Conservation (phyloP, 345 rosid species). For the Carallia pectinifolia region DNA sequence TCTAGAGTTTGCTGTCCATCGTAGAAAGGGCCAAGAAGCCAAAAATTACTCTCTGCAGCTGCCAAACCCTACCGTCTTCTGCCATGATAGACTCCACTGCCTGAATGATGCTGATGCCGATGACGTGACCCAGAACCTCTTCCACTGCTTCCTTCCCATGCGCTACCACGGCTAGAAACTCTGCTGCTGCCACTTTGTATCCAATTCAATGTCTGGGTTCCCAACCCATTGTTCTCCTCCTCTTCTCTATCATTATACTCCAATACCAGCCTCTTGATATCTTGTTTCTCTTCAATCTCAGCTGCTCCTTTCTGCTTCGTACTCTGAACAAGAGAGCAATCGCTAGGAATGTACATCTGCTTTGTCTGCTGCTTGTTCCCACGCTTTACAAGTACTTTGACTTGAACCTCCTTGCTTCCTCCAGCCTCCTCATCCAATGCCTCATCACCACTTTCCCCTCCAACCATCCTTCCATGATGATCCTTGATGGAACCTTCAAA, state of each 20-base stretch:
- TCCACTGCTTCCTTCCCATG: slow-evolving; percentile 58
- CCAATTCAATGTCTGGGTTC: slow-evolving; percentile 73
- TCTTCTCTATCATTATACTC: slow-evolving; percentile 97
- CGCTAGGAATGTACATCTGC: slow-evolving; percentile 89
- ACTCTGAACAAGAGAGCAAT: slow-evolving; percentile 82
- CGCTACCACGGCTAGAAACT: slow-evolving; percentile 41
- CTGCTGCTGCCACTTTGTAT: slow-evolving; percentile 57
- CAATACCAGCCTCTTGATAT: slow-evolving; percentile 89
- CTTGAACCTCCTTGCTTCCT: slow-evolving; percentile 79
- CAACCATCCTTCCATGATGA: slow-evolving; percentile 66
- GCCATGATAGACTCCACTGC: slow-evolving; percentile 66
- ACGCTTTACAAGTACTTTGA: slow-evolving; percentile 94
- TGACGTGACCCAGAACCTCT: slow-evolving; percentile 64
- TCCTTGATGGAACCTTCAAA: slow-evolving; percentile 88
- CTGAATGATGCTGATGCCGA: slow-evolving; percentile 63
- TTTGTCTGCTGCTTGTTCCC: slow-evolving; percentile 95
- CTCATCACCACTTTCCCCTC: slow-evolving; percentile 85
- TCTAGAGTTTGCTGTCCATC: neutral
- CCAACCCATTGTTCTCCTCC: slow-evolving; percentile 79
- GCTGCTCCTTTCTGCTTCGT: slow-evolving; percentile 99
- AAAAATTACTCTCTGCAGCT: neutral
- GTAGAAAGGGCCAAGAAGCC: neutral
- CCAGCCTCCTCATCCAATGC: slow-evolving; percentile 66
- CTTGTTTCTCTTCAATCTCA: slow-evolving; percentile 95
- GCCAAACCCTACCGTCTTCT: slow-evolving; percentile 54